Evolutionary conservation across 148 eudicot genomes (phyloP), one percentile per base, ranked within the genome.

Genomic region (Diospyros lotus): DNA sequence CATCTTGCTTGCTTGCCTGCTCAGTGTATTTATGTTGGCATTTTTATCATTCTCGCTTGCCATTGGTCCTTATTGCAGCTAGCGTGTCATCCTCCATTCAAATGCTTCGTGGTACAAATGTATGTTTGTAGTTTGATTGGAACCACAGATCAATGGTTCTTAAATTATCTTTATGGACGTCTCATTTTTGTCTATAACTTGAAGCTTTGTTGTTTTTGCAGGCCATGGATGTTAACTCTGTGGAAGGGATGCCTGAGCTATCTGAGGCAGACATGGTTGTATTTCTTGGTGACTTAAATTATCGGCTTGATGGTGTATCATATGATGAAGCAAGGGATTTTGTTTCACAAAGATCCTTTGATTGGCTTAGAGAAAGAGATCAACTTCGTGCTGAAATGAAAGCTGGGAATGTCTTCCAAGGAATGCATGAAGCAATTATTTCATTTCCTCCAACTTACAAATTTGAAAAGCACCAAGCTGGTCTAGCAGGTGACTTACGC

Each of bases 301-400:
- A 95, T 80, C 89, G 99, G 75, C 93, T 95, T 60, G 88, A 88
- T 78, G 98, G 91, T 71, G 93, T 91, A 79, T 93, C 99, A 58
- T 95, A 95, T 88, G 99, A 95, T 81, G 97, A 95, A 82, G 98
- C 97, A 17, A 83, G 99, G 80, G 99, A 95, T 85, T 95, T 95
- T 77, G 84, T 95, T 53, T 95, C 99, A 65, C 99, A 95, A 84
- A 88, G 99, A 82, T 82, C 87, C 80, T 95, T 95, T 82, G 99
- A 93, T 75, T 95, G 99, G 99, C 93, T 95, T 45, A 83, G 86
- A 77, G 98, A 91, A 81, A 89, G 81, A 84, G 99, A 95, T 86
- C 99, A 95, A 75, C 87, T 95, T 77, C 87, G 80, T 66, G 81
- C 82, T 61, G 99, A 95, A 79, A 95, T 95, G 99, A 87, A 85